Evolutionary conservation across 345 rosid species (phyloP), one percentile per base, ranked within the genome.

Genomic region (Anastatica hierochuntica): DNA sequence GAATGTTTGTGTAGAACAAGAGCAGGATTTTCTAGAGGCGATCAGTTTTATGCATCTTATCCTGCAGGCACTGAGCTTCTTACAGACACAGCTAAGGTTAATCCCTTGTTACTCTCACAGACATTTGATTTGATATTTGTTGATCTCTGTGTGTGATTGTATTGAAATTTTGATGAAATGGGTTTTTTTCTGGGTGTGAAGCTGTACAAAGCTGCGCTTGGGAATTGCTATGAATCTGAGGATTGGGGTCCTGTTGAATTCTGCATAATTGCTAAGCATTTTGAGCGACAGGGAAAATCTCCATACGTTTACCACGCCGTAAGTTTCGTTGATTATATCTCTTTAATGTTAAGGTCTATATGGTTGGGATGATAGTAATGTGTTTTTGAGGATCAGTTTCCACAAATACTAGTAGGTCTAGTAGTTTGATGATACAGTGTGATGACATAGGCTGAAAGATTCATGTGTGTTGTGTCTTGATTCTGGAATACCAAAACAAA

Each of bases 11-110:
- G 67, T 74, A 92, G 96, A 43, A 88, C 88, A 46, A 79, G 96
- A 79, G 96, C 96, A 53, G 90, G 96, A 23, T 75, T 49, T 71
- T 84, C 95, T 6, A 84, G 87, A 43, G 98, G 69, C 2, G 95
- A 88, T 57, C 98, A 90, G 75, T 88, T 79, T 54, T 90, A 74
- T 72, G 96, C 84, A 17, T 74, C 98, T 13, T 92, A 84, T 53
- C 98, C 96, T 2, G 84, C 90, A 38, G 98, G 98, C 33, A 92
- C 96, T 4, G 98, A 88, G 66, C 82, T 92, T 66, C 62, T 88
- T 34, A 77, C 90, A 0, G 96, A 92, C 69, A 68, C 94, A 16
- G 62, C 80, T 6, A 88, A 88, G 84, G 90, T 84, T 27, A 3
- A 19, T 7, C 45, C 37, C 64, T 8, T 21, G 46, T 47, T 43